phyloP scores from a whole-genome alignment of 163 green algal species.

The Trebouxiophyceae sp. region DNA sequence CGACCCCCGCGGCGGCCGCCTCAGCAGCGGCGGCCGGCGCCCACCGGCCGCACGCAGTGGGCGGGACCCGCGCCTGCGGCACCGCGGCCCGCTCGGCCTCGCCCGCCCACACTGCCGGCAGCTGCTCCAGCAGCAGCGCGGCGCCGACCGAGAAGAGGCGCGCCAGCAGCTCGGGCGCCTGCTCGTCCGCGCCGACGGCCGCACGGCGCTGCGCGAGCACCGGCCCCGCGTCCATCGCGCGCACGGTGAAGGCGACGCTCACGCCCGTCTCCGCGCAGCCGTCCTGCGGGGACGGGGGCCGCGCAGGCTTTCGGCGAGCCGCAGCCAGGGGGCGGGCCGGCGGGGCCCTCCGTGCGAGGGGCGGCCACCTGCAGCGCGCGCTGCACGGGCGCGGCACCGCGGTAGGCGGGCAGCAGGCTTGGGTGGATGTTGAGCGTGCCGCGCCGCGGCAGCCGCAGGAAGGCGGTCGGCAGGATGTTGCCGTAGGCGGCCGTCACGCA shows the following conservation, averaged over 20 bases:
- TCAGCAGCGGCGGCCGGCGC: too few relatives aligned
- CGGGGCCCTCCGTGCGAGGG: neutral
- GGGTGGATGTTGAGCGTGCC: conserved; percentile 98
- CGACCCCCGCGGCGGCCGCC: too few relatives aligned
- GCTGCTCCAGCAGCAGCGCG: conserved; percentile 59
- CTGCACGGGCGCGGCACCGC: conserved; percentile 91
- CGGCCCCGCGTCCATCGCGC: conserved; percentile 85
- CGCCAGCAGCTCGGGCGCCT: conserved; percentile 62
- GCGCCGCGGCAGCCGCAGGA: conserved; percentile 78
- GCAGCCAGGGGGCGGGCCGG: neutral
- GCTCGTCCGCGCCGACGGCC: conserved; percentile 28
- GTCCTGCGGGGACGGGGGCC: too few relatives aligned
- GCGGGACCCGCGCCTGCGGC: conserved; percentile 16
- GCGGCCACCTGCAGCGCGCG: conserved; percentile 65
- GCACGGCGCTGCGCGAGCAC: conserved; percentile 71
- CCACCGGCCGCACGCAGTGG: too few relatives aligned
- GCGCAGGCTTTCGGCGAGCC: neutral
- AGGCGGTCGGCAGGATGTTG: conserved; percentile 86
- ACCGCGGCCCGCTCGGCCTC: conserved; percentile 26
- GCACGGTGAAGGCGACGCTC: conserved; percentile 85
- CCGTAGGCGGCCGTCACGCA: conserved; percentile 95
- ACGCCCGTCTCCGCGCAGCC: conserved; percentile 64
- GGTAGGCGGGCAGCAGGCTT: conserved; percentile 85
- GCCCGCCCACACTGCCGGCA: conserved; percentile 67
- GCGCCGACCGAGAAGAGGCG: conserved; percentile 57